Base-by-base conservation (phyloP, 1,284 basidiomycete species). In the Kwoniella shivajii region DNA sequence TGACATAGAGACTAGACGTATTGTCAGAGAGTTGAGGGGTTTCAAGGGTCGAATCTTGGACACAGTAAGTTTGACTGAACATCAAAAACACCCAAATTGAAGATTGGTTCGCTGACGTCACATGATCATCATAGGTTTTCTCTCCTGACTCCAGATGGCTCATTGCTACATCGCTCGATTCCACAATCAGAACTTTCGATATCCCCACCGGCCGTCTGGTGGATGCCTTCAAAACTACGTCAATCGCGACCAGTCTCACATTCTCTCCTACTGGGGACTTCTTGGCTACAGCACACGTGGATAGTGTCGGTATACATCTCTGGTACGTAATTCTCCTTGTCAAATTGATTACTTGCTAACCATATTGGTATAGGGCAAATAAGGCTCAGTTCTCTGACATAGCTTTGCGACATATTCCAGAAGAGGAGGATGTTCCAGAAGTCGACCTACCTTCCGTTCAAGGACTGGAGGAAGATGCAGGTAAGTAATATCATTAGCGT, bases 261-360 rank as follows among this genome's bases (percentile, higher is more conserved):
- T 96, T 99, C 74, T 97, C 92, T 0, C 96, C 96, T 0, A 89
- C 92, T 0, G 89, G 89, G 57, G 96, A 99, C 76, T 99, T 99
- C 79, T 78, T 99, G 55, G 96, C 96, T 0, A 96, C 94, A 2
- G 83, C 91, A 0, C 96, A 99, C 75, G 87, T 95, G 3, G 94
- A 96, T 71, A 92, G 88, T 57, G 87, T 97, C 42, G 96, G 94
- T 5, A 84, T 99, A 4, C 94, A 89, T 74, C 83, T 99, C 13
- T 99, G 96, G 93, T 88, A 67, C 57, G 82, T 54, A 14, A 1
- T 22, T 41, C 16, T 34, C 45, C 14, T 30, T 34, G 11, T 31
- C n/a, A 1, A 11, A 27, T 31, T 18, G 6, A 11, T 9, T 6
- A 3, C 9, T 45, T 36, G 42, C 14, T 59, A 18, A 31, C 20